Conservation (phyloP, 345 rosid species). For the Acer saccharum region DNA sequence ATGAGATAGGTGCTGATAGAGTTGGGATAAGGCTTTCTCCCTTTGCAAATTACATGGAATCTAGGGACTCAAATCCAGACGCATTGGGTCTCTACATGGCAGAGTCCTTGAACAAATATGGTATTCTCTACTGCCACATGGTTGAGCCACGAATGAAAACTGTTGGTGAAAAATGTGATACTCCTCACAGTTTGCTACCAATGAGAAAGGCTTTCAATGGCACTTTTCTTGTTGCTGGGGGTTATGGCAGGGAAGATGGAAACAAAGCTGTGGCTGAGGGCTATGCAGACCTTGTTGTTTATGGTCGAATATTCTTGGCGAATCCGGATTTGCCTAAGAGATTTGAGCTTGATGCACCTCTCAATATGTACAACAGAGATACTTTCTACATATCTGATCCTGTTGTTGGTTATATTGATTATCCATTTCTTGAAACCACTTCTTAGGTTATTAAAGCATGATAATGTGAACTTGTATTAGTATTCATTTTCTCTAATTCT, state of each 20-base stretch:
- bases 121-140: slow-evolving; percentile 61
- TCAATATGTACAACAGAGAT: slow-evolving; percentile 51
- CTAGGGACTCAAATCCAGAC: slow-evolving; percentile 64
- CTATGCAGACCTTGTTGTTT: slow-evolving; percentile 60
- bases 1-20: slow-evolving; percentile 64
- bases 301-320: slow-evolving; percentile 62
- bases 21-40: slow-evolving; percentile 73
- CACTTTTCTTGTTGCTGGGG: slow-evolving; percentile 64
- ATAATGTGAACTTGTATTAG: too few relatives aligned
- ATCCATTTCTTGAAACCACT: slow-evolving; percentile 53
- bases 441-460: background rate
- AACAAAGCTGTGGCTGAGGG: slow-evolving; percentile 48
- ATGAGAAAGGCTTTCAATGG: slow-evolving; percentile 72
- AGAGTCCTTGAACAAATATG: slow-evolving; percentile 51
- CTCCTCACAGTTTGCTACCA: slow-evolving; percentile 43
- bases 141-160: slow-evolving; percentile 65
- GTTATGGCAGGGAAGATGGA: slow-evolving; percentile 55
- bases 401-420: slow-evolving; percentile 68
- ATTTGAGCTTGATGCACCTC: slow-evolving; percentile 56
- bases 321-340: slow-evolving; percentile 78
- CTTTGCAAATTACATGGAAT: slow-evolving; percentile 43
- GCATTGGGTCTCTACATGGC: slow-evolving; percentile 65
- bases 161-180: slow-evolving; percentile 20
- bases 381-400: slow-evolving; percentile 59
- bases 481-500: too few relatives aligned